Evolutionary conservation across 176 grass and related monocot genomes (phyloP).

Genomic region (Carex pumila): DNA sequence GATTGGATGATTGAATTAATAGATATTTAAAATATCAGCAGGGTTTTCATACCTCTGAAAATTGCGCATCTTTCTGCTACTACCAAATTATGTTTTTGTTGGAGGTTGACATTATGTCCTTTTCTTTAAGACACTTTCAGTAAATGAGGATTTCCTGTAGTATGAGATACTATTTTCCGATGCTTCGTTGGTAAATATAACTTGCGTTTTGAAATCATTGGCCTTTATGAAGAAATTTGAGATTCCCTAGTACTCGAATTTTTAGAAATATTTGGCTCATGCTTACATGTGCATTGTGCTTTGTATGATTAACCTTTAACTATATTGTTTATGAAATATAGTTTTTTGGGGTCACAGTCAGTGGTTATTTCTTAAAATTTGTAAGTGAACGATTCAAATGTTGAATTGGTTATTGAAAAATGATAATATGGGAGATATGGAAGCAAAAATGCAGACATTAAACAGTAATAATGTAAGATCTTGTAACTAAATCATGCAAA

Average conservation of each 20-base stretch:
- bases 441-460: neutral
- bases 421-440: neutral
- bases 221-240: neutral
- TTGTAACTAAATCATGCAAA: neutral
- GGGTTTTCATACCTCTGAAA: neutral
- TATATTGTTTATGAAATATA: neutral
- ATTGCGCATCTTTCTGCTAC: neutral
- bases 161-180: neutral
- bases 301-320: neutral
- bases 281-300: neutral
- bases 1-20: neutral
- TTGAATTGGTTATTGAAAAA: neutral
- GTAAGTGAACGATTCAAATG: neutral
- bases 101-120: neutral
- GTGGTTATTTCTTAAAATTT: neutral
- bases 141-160: neutral
- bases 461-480: neutral
- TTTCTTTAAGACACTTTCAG: neutral
- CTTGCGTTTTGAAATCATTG: neutral
- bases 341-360: neutral
- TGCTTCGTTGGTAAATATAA: neutral
- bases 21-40: neutral
- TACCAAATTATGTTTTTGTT: neutral
- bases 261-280: neutral
- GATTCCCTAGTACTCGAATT: neutral